A percentile compares a stretch with the other conserved stretches of the same genome.
Evolutionary conservation across 169 alveolate species (phyloP).

Genomic region (Ichthyophthirius multifiliis): DNA sequence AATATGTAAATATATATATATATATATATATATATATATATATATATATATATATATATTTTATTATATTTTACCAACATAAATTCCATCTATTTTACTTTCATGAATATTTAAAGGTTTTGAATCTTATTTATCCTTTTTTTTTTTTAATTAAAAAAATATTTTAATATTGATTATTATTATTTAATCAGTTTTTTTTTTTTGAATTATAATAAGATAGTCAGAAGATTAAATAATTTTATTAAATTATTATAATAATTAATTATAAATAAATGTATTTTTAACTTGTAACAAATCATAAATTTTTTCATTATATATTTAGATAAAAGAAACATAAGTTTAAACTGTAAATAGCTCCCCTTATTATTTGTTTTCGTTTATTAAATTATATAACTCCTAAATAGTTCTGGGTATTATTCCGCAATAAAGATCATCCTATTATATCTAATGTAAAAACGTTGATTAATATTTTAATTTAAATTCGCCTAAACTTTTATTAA

Average conservation of each 20-base stretch:
- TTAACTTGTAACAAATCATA: conserved; percentile 61
- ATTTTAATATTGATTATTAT: too few species aligned
- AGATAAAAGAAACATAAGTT: conserved; percentile 65
- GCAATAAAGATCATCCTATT: conserved; percentile 26
- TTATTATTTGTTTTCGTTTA: background rate
- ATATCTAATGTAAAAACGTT: conserved; percentile 23
- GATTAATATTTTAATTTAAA: conserved; percentile 16
- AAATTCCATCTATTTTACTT: conserved; percentile 65
- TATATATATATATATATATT: background rate
- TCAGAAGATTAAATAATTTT: background rate
- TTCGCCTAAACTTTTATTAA: background rate
- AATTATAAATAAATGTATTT: background rate
- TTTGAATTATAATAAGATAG: background rate
- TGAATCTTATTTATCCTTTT: too few species aligned
- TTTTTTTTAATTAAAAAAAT: too few species aligned
- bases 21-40: background rate
- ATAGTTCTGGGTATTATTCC: conserved; percentile 80
- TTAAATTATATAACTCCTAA: conserved; percentile 43
- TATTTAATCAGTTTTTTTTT: background rate
- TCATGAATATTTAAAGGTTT: conserved; percentile 61
- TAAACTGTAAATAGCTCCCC: background rate
- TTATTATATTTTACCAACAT: conserved; percentile 45
- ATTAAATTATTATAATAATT: background rate
- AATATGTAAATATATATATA: background rate
- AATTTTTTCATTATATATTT: conserved; percentile 79